A percentile compares a stretch with the other conserved stretches of the same genome.
Conservation (phyloP, 1,139 yeast species). For the Saccharomyces uvarum region DNA sequence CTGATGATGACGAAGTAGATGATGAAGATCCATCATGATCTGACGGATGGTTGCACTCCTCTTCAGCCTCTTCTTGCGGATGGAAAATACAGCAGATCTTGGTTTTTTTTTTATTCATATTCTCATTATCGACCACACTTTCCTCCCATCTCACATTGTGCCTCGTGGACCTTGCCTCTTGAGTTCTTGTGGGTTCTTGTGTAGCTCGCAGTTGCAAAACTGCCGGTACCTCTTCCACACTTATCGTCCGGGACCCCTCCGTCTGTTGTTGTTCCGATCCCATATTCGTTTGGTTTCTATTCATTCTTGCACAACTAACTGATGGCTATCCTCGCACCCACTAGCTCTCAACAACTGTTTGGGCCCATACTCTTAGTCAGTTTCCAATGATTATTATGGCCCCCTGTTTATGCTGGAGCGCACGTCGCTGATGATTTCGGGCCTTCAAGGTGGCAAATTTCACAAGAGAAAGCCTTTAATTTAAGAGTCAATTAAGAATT, state of each 20-base stretch:
- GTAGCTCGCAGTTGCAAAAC: slow-evolving; percentile 23
- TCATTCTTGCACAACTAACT: slow-evolving; percentile 1
- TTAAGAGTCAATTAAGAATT: not conserved
- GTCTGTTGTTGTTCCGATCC: slow-evolving; percentile 5
- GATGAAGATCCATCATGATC: slow-evolving; percentile 23
- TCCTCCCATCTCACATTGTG: slow-evolving; percentile 74
- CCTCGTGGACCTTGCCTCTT: slow-evolving; percentile 10
- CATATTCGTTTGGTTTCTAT: slow-evolving; percentile 2
- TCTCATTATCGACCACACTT: slow-evolving; percentile 82
- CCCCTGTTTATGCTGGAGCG: not conserved
- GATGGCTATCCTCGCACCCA: not conserved
- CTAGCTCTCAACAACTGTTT: not conserved
- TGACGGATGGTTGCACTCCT: slow-evolving; percentile 37
- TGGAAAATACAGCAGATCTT: slow-evolving; percentile 95
- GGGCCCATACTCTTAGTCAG: not conserved
- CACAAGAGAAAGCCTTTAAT: not conserved
- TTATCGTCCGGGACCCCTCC: slow-evolving; percentile 20
- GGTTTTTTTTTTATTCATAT: slow-evolving; percentile 77
- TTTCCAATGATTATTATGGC: not conserved
- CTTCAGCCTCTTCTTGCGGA: slow-evolving; percentile 69
- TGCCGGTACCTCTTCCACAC: slow-evolving; percentile 14
- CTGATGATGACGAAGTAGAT: slow-evolving; percentile 27
- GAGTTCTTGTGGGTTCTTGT: not conserved
- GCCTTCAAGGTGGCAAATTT: slow-evolving; percentile 3
- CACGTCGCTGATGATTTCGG: not conserved